phyloP scores from a whole-genome alignment of 495 filamentous ascomycete species.

The Podospora pseudoanserina region DNA sequence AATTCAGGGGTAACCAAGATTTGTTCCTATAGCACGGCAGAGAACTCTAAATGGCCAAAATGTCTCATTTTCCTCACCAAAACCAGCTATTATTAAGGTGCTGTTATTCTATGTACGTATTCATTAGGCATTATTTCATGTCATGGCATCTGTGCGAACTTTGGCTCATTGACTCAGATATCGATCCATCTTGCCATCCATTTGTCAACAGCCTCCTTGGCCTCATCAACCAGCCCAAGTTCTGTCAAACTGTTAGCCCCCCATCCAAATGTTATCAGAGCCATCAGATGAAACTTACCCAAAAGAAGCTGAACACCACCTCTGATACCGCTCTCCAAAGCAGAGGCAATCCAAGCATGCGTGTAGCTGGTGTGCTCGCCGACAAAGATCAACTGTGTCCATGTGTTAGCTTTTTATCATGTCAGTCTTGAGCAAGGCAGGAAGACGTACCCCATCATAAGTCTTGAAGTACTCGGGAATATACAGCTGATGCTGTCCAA shows the following conservation, averaged over 20 bases:
- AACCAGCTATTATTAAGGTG: no score
- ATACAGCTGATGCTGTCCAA: conserved; percentile 63
- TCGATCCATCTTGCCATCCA: conserved; percentile 67
- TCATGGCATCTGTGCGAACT: conserved; percentile 1
- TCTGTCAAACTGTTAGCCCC: conserved; percentile 28
- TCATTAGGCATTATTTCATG: not conserved
- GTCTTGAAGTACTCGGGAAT: conserved; percentile 68
- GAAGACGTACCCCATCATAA: conserved; percentile 48
- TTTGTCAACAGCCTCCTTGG: conserved; percentile 57
- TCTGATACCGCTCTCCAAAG: conserved; percentile 62
- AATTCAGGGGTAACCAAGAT: no score
- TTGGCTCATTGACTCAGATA: conserved; percentile 27
- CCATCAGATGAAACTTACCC: conserved; percentile 15
- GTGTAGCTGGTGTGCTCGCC: conserved; percentile 71
- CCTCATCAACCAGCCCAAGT: conserved; percentile 66
- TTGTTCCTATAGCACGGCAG: no score
- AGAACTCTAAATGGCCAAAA: no score
- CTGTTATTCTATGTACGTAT: not conserved
- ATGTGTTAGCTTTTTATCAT: conserved; percentile 4
- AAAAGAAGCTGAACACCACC: conserved; percentile 63
- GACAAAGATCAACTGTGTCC: conserved; percentile 55
- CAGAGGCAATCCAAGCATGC: conserved; percentile 70
- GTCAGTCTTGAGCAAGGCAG: not conserved
- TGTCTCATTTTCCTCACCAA: no score
- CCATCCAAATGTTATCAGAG: not conserved